Evolutionary conservation across 2,329 filamentous ascomycete genomes (phyloP).

Genomic region (Fusarium sp.): DNA sequence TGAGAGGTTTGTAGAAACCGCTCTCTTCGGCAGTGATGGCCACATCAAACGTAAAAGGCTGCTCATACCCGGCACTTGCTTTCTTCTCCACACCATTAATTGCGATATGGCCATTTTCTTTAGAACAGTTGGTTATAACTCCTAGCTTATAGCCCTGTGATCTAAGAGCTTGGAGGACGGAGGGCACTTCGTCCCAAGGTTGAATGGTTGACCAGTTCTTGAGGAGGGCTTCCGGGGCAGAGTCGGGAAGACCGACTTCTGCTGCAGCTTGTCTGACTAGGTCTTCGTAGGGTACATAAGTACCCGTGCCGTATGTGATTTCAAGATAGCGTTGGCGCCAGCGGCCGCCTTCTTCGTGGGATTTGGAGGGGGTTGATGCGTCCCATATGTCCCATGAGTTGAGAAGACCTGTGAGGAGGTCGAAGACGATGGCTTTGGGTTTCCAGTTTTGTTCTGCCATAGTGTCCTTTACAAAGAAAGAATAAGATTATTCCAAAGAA

Average conservation of each 20-base stretch:
- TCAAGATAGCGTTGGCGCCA: conserved; percentile 55
- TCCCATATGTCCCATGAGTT: conserved; percentile 56
- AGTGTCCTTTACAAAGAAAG: accelerated
- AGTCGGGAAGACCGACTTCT: conserved; percentile 46
- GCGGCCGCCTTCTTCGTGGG: conserved; percentile 42
- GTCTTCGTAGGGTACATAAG: conserved; percentile 50
- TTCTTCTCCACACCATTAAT: conserved; percentile 9
- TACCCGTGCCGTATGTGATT: conserved; percentile 50
- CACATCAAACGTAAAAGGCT: conserved; percentile 46
- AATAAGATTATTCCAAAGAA: not conserved
- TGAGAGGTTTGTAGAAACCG: conserved; percentile 54
- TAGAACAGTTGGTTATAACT: conserved; percentile 54
- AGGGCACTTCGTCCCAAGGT: conserved; percentile 39
- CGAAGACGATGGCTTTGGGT: conserved; percentile 53
- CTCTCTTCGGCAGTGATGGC: conserved; percentile 54
- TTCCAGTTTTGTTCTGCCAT: conserved; percentile 34
- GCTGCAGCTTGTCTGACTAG: conserved; percentile 46
- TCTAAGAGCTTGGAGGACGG: conserved; percentile 39
- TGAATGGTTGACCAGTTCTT: conserved; percentile 45
- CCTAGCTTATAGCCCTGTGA: conserved; percentile 48
- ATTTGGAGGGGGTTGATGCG: conserved; percentile 43
- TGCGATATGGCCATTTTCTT: conserved; percentile 45
- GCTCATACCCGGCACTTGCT: conserved; percentile 11
- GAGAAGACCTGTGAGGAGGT: conserved; percentile 54
- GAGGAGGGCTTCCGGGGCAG: conserved; percentile 45